Conservation (phyloP, 345 rosid species). For the Hirschfeldia incana region DNA sequence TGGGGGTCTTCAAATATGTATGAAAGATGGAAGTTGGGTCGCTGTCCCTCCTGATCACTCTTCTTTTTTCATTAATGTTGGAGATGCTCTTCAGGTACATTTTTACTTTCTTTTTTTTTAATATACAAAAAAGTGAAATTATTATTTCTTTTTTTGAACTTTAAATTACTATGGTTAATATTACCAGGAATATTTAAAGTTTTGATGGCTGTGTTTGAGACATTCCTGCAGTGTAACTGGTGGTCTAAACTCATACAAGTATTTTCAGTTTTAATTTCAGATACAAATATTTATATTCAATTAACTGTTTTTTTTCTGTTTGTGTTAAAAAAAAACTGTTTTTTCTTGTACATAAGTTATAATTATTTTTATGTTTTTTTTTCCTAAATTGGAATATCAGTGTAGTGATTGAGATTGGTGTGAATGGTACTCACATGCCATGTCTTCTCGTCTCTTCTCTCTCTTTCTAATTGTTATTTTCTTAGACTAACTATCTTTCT, state of each 20-base stretch:
- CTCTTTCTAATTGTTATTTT: too few species aligned
- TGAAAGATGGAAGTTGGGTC: constrained; percentile 71
- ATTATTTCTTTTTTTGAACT: neutral
- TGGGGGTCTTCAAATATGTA: constrained; percentile 77
- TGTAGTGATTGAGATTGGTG: constrained; percentile 4
- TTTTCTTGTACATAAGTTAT: neutral
- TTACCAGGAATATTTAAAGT: neutral
- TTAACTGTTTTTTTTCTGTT: neutral
- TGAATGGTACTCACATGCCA: constrained; percentile 22
- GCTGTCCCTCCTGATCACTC: constrained; percentile 84
- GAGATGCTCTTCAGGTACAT: constrained; percentile 84
- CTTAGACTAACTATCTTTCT: too few species aligned
- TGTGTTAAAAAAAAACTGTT: neutral
- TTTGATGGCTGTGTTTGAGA: constrained; percentile 18
- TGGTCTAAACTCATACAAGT: neutral
- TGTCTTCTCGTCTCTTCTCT: too few species aligned
- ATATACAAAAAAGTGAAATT: neutral
- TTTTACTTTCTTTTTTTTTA: neutral
- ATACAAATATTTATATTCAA: neutral
- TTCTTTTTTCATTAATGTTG: constrained; percentile 89
- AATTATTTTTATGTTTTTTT: neutral
- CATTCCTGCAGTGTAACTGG: constrained; percentile 1
- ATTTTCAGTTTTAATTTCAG: neutral
- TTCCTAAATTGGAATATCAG: neutral
- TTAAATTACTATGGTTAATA: neutral